Conservation (phyloP, 2,329 filamentous ascomycete species). For the Nothophaeocryptopus gaeumannii region DNA sequence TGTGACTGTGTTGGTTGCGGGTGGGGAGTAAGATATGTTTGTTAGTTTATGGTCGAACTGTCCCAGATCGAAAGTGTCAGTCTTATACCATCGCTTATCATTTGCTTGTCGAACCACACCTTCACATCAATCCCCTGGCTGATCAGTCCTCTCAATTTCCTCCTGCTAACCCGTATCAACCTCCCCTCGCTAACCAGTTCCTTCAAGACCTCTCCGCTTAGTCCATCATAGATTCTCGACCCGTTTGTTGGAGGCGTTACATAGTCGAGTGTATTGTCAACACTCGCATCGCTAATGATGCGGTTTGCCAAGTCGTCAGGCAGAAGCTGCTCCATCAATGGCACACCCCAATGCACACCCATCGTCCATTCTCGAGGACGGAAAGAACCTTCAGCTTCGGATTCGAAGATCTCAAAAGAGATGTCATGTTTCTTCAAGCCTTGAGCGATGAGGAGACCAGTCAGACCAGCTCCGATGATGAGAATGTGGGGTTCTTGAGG, state of each 20-base stretch:
- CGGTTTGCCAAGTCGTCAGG: constrained; percentile 1
- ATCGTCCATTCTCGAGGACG: constrained; percentile 6
- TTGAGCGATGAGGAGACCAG: constrained; percentile 27
- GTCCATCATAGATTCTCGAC: constrained; percentile 1
- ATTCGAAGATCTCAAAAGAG: constrained; percentile 23
- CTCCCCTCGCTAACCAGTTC: neutral
- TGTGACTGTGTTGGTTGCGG: neutral
- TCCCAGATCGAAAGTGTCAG: no score
- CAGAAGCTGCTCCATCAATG: constrained; percentile 1
- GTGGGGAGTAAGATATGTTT: no score
- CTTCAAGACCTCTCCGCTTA: constrained; percentile 3
- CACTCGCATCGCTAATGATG: constrained; percentile 1
- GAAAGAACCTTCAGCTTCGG: constrained; percentile 9
- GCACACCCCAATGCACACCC: constrained; percentile 5
- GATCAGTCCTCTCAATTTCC: constrained; percentile 11
- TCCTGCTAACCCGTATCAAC: neutral
- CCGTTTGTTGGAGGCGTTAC: neutral
- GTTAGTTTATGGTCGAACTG: neutral
- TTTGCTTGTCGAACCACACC: no score
- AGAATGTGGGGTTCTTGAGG: constrained; percentile 13
- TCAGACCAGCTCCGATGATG: constrained; percentile 28
- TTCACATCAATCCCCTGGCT: constrained; percentile 3
- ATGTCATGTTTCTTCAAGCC: constrained; percentile 25
- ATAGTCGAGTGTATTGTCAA: neutral
- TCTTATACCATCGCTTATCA: no score